Evolutionary conservation across 2,329 filamentous ascomycete genomes (phyloP).

Genomic region (Penicillium digitatum): DNA sequence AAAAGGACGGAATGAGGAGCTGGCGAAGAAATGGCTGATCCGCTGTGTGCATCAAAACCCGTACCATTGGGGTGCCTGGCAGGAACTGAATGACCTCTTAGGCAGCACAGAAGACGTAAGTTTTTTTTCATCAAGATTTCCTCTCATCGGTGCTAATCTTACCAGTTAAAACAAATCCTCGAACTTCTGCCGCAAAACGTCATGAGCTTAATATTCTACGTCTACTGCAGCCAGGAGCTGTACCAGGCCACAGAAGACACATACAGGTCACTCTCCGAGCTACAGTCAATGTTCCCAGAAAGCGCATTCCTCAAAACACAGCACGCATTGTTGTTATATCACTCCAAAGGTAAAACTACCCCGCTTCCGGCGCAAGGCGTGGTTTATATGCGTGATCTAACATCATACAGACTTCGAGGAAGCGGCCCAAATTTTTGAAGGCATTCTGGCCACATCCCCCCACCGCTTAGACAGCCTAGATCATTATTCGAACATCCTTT

Average conservation of each 20-base stretch:
- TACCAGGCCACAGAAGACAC: conserved; percentile 78
- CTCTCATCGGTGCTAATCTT: conserved; percentile 18
- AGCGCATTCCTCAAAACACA: conserved; percentile 90
- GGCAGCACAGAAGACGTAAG: conserved; percentile 75
- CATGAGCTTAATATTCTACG: conserved; percentile 88
- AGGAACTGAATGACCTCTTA: conserved; percentile 80
- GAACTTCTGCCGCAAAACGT: conserved; percentile 80
- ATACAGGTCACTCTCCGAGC: conserved; percentile 69
- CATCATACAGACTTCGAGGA: conserved; percentile 54
- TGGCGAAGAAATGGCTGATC: conserved; percentile 82
- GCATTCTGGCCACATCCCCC: conserved; percentile 63
- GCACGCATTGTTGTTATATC: conserved; percentile 81
- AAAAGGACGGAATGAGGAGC: conserved; percentile 83
- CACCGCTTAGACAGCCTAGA: conserved; percentile 83
- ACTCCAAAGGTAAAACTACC: conserved; percentile 59
- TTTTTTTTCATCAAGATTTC: conserved; percentile 19
- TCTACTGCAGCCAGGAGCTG: conserved; percentile 85
- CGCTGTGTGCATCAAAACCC: conserved; percentile 83
- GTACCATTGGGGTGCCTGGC: conserved; percentile 97
- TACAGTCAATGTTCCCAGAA: conserved; percentile 77
- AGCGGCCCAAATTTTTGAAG: conserved; percentile 60
- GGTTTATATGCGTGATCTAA: conserved; percentile 8
- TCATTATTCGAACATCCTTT: conserved; percentile 95
- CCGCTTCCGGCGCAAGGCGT: background rate
- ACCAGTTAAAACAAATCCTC: conserved; percentile 66